Percentiles rank a stretch among this genome's conserved stretches.
Conservation (phyloP, 768 basidiomycete species). For the Boletales sp. region DNA sequence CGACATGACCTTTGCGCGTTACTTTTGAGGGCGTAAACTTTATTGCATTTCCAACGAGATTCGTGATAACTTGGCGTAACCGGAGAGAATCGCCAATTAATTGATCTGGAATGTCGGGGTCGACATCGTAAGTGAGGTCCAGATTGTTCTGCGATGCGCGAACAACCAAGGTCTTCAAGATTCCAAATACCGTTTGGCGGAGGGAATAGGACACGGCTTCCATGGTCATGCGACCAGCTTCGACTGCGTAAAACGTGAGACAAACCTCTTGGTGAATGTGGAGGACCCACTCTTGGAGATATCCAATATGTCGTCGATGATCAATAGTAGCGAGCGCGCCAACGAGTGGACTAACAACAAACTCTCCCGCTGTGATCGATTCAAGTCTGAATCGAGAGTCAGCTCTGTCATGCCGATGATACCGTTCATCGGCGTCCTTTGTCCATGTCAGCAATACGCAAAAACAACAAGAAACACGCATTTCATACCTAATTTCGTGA, state of each 20-base stretch:
- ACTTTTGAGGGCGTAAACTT: conserved; percentile 90
- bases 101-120: conserved; percentile 93
- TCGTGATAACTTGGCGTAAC: conserved; percentile 92
- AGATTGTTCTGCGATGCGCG: conserved; percentile 96
- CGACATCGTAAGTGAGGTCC: conserved; percentile 94
- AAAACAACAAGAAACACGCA: neutral
- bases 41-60: conserved; percentile 93
- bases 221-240: conserved; percentile 99
- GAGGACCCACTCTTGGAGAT: conserved; percentile 90
- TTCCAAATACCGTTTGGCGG: conserved; percentile 95
- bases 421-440: conserved; percentile 99
- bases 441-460: conserved; percentile 5
- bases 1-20: conserved; percentile 81
- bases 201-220: conserved; percentile 98
- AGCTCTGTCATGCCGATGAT: conserved; percentile 99
- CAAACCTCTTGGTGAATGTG: neutral
- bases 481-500: conserved; percentile 89
- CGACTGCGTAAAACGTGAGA: conserved; percentile 52
- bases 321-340: conserved; percentile 87
- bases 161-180: conserved; percentile 96
- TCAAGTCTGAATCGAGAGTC: conserved; percentile 94
- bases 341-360: conserved; percentile 92
- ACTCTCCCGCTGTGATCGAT: conserved; percentile 92
- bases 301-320: conserved; percentile 99
- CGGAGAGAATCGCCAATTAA: conserved; percentile 95